These are phyloP conservation scores for Coniferiporia sulphurascens DNA, from an alignment of 1,284 basidiomycete genomes.

Conservation along the genomic window DNA sequence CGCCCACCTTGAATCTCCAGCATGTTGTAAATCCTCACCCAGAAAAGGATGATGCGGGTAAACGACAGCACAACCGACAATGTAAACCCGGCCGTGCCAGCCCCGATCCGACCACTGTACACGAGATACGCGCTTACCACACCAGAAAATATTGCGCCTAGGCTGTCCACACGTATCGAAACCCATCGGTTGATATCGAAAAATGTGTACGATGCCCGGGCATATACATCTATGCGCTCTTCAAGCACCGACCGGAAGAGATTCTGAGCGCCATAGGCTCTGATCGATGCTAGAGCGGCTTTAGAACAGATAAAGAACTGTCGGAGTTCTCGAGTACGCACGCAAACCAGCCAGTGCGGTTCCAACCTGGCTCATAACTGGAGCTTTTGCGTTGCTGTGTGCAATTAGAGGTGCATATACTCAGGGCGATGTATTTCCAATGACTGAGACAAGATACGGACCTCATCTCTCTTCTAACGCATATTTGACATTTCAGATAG, in stretches of 20 bases:
- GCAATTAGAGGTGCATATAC: conserved; percentile 28
- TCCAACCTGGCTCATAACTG: conserved; percentile 41
- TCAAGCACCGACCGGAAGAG: conserved; percentile 19
- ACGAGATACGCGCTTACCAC: conserved; percentile 20
- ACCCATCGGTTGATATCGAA: conserved; percentile 24
- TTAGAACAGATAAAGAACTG: neutral
- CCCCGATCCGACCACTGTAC: conserved; percentile 15
- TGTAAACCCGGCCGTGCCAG: conserved; percentile 20
- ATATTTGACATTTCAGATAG: conserved; percentile 27
- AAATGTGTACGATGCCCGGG: conserved; percentile 19
- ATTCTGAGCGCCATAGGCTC: conserved; percentile 24
- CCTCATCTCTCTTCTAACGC: conserved; percentile 21
- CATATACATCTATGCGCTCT: conserved; percentile 20
- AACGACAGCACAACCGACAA: conserved; percentile 18
- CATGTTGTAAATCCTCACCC: conserved; percentile 21
- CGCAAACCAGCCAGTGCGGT: conserved; percentile 36
- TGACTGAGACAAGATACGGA: conserved; percentile 25
- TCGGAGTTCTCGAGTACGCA: conserved; percentile 1
- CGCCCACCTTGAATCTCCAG: conserved; percentile 19
- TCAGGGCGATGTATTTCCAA: neutral
- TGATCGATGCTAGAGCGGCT: conserved; percentile 27
- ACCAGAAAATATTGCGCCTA: conserved; percentile 20
- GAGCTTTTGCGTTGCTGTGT: conserved; percentile 35
- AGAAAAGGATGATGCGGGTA: conserved; percentile 14
- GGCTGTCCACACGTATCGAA: conserved; percentile 16